Conservation (phyloP, 1,139 yeast species). For the Saccharomyces hybrid region DNA sequence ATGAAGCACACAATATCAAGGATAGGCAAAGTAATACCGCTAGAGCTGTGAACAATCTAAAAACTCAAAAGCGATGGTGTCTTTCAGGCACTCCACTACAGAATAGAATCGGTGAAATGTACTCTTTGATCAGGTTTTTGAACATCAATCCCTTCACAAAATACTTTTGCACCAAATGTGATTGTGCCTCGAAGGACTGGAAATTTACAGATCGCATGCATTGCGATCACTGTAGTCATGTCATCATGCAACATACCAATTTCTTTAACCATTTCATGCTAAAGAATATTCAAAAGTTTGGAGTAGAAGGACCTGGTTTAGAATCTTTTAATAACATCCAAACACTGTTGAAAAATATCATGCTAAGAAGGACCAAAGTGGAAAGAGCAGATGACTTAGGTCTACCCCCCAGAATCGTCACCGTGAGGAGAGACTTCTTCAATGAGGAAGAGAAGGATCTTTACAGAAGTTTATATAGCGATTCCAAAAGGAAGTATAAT, state of each 20-base stretch:
- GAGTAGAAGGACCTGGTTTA: constrained; percentile 72
- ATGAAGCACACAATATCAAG: constrained; percentile 96
- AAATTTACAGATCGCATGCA: constrained; percentile 70
- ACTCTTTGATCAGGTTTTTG: constrained; percentile 78
- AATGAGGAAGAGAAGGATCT: constrained; percentile 93
- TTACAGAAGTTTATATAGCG: constrained; percentile 79
- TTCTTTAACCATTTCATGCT: constrained; percentile 92
- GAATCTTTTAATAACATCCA: constrained; percentile 74
- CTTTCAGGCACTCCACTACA: constrained; percentile 94
- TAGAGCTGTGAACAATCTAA: constrained; percentile 71
- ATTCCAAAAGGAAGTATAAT: constrained; percentile 72
- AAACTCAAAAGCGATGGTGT: constrained; percentile 77
- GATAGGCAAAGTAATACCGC: constrained; percentile 92
- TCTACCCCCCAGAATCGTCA: constrained; percentile 88
- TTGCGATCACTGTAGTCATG: constrained; percentile 82
- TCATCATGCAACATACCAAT: constrained; percentile 90
- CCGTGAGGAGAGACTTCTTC: constrained; percentile 74
- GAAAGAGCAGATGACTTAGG: constrained; percentile 97
- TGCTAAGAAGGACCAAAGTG: constrained; percentile 89
- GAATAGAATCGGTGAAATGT: constrained; percentile 92
- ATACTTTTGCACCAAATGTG: constrained; percentile 88
- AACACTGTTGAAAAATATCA: constrained; percentile 60
- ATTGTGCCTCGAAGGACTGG: constrained; percentile 78
- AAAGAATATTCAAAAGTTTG: constrained; percentile 82
- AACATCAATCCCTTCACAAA: constrained; percentile 78